phyloP scores from a whole-genome alignment of 176 grass and related monocot species.

The Urochloa ruziziensis region DNA sequence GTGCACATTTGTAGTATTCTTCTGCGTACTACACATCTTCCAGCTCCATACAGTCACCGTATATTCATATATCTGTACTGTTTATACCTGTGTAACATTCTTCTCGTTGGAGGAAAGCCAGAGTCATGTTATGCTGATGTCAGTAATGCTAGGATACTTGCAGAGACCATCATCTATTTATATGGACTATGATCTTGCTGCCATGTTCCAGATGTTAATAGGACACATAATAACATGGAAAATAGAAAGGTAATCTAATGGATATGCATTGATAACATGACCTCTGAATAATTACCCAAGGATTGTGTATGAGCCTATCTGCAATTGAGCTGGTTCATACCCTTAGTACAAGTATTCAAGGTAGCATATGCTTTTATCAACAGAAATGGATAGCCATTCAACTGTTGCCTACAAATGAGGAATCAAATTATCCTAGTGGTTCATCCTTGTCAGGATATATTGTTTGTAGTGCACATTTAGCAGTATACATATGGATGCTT shows the following conservation, averaged over 20 bases:
- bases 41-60: neutral
- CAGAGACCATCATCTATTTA: neutral
- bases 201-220: neutral
- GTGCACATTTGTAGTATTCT: neutral
- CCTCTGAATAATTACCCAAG: neutral
- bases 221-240: neutral
- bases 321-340: neutral
- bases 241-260: neutral
- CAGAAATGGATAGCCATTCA: neutral
- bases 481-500: neutral
- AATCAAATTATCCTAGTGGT: neutral
- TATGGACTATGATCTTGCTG: neutral
- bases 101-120: neutral
- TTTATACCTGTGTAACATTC: neutral
- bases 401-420: neutral
- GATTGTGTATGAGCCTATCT: neutral
- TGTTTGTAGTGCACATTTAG: neutral
- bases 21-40: neutral
- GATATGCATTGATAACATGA: neutral
- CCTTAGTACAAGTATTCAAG: neutral
- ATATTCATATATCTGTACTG: neutral
- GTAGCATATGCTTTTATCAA: slow-evolving; percentile 7
- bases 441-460: neutral
- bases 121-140: neutral
- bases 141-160: neutral